Percentiles rank a stretch among this genome's conserved stretches.
Evolutionary conservation across 2,329 filamentous ascomycete genomes (phyloP).

Genomic region (Colletotrichum sp.): DNA sequence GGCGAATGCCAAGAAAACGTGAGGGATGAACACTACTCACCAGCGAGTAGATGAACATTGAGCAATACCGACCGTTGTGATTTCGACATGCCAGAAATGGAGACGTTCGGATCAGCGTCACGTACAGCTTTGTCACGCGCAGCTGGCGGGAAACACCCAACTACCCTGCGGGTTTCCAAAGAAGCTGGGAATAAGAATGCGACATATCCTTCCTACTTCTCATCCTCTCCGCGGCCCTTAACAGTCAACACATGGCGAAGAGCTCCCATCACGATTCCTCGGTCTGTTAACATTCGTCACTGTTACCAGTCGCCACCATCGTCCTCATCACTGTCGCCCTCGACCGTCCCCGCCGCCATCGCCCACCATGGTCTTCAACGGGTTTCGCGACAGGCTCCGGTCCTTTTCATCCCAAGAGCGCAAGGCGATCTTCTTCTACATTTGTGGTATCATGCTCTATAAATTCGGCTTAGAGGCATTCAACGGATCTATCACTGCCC

Average conservation of each 20-base stretch:
- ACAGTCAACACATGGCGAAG: not conserved
- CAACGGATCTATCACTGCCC: constrained; percentile 53
- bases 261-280: not conserved
- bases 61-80: not conserved
- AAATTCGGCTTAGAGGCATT: constrained; percentile 57
- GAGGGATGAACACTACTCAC: not conserved
- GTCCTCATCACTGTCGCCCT: not conserved
- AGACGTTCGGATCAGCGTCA: not conserved
- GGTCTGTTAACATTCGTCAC: not conserved
- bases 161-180: not conserved
- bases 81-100: not conserved
- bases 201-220: not conserved
- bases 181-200: not conserved
- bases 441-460: constrained; percentile 55
- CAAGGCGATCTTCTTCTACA: constrained; percentile 50
- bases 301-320: not conserved
- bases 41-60: not conserved
- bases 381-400: not conserved
- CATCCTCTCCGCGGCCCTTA: not conserved
- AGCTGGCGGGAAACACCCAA: not conserved
- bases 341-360: not conserved
- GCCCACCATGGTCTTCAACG: not conserved
- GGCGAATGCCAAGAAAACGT: not conserved
- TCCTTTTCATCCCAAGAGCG: constrained; percentile 39
- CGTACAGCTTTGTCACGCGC: not conserved